Percentiles rank a stretch among this genome's conserved stretches.
phyloP scores from a whole-genome alignment of 352 stramenopile genomes.

The Phytophthora fragariae region DNA sequence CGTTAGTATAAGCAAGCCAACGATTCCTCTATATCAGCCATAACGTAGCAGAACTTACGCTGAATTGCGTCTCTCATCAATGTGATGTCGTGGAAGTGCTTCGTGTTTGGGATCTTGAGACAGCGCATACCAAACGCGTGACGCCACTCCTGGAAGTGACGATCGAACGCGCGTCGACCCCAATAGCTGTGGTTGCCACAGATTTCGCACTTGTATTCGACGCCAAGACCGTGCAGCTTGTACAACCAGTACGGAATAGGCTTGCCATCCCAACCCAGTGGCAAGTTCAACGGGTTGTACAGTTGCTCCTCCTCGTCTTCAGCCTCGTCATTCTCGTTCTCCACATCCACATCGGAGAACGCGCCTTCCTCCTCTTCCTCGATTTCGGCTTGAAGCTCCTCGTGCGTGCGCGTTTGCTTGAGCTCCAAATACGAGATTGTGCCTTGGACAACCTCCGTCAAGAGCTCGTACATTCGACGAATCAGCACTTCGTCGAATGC shows the following conservation, averaged over 20 bases:
- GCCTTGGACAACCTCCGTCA: slow-evolving; percentile 85
- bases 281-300: slow-evolving; percentile 99
- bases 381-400: slow-evolving; percentile 88
- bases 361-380: slow-evolving; percentile 86
- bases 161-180: slow-evolving; percentile 96
- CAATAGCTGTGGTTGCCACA: slow-evolving; percentile 99
- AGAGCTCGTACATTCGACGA: slow-evolving; percentile 74
- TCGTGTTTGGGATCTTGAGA: slow-evolving; percentile 99
- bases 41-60: slow-evolving; percentile 45
- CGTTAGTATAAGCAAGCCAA: slow-evolving; percentile 6
- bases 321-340: slow-evolving; percentile 70
- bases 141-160: slow-evolving; percentile 98
- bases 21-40: background rate
- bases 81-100: slow-evolving; percentile 99
- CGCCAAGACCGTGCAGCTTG: slow-evolving; percentile 98
- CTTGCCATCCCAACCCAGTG: slow-evolving; percentile 99
- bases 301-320: slow-evolving; percentile 95
- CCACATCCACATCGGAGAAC: slow-evolving; percentile 85
- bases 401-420: slow-evolving; percentile 90
- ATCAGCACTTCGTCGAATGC: slow-evolving; percentile 82
- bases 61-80: slow-evolving; percentile 97
- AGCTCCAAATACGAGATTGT: slow-evolving; percentile 88
- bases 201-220: slow-evolving; percentile 99
- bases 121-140: slow-evolving; percentile 99
- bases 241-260: slow-evolving; percentile 99